phyloP scores from a whole-genome alignment of 768 basidiomycete genomes.

The Sarcodon sp. region DNA sequence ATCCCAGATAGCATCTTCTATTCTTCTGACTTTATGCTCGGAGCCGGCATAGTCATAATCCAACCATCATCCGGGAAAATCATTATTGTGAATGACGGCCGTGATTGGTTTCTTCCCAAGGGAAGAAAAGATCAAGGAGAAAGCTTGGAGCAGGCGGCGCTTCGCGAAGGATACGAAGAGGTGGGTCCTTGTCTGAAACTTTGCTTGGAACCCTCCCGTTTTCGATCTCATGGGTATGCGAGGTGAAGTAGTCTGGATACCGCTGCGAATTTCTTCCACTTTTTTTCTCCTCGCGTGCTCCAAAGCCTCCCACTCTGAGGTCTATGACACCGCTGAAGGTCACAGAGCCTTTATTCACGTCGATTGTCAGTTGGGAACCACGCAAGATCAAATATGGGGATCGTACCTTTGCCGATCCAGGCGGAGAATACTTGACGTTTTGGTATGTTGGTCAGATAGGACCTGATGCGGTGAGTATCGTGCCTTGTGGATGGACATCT shows the following conservation, averaged over 20 bases:
- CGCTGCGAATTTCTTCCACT: constrained; percentile 33
- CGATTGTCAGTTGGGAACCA: not conserved
- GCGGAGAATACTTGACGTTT: constrained; percentile 37
- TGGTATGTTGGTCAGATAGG: constrained; percentile 44
- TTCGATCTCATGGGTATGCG: not conserved
- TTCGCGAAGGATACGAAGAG: constrained; percentile 61
- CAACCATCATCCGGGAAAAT: constrained; percentile 43
- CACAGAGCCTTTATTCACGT: constrained; percentile 4
- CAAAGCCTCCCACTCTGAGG: constrained; percentile 7
- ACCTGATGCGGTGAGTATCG: constrained; percentile 32
- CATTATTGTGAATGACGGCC: constrained; percentile 24
- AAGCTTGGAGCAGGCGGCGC: constrained; percentile 40
- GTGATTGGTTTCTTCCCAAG: constrained; percentile 43
- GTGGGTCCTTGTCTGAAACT: constrained; percentile 16
- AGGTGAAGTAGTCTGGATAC: constrained; percentile 31
- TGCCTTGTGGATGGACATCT: not conserved
- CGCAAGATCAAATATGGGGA: constrained; percentile 13
- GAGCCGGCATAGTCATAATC: constrained; percentile 53
- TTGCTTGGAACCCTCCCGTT: not conserved
- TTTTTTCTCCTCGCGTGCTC: constrained; percentile 26
- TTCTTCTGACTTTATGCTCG: constrained; percentile 39
- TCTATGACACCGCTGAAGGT: constrained; percentile 34
- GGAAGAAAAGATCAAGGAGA: constrained; percentile 60
- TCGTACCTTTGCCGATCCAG: not conserved
- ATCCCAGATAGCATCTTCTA: constrained; percentile 34